phyloP scores from a whole-genome alignment of 2,329 filamentous ascomycete genomes.

The Claviceps spartinae region DNA sequence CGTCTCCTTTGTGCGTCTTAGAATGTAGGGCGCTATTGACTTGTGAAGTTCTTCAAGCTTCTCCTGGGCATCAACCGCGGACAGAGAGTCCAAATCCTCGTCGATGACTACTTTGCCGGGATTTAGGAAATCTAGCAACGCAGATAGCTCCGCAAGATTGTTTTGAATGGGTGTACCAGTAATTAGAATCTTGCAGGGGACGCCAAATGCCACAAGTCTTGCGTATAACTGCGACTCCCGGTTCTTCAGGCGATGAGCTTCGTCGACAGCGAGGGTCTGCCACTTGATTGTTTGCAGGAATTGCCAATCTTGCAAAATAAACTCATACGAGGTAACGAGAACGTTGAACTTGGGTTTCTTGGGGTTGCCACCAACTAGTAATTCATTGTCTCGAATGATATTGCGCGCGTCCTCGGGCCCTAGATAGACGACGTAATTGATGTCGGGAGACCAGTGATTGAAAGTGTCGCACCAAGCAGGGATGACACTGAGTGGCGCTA shows the following conservation, averaged over 20 bases:
- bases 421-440: constrained; percentile 95
- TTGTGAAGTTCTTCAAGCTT: constrained; percentile 79
- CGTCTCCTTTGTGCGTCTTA: constrained; percentile 91
- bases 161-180: constrained; percentile 97
- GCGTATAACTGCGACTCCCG: constrained; percentile 85
- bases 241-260: constrained; percentile 94
- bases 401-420: constrained; percentile 75
- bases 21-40: constrained; percentile 83
- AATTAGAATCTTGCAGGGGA: constrained; percentile 81
- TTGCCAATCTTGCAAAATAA: constrained; percentile 72
- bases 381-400: constrained; percentile 81
- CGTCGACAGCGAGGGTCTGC: constrained; percentile 93
- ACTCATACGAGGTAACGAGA: constrained; percentile 95
- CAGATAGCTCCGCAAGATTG: constrained; percentile 81
- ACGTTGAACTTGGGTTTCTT: constrained; percentile 94
- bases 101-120: constrained; percentile 89
- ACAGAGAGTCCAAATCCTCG: constrained; percentile 71
- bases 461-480: constrained; percentile 98
- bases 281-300: constrained; percentile 88
- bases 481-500: constrained; percentile 95
- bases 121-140: constrained; percentile 90
- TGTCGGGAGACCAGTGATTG: constrained; percentile 85
- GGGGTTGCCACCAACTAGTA: constrained; percentile 73
- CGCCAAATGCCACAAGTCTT: constrained; percentile 71
- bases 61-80: constrained; percentile 65